phyloP scores from a whole-genome alignment of 306 rosid genomes.

The Sesbania bispinosa region DNA sequence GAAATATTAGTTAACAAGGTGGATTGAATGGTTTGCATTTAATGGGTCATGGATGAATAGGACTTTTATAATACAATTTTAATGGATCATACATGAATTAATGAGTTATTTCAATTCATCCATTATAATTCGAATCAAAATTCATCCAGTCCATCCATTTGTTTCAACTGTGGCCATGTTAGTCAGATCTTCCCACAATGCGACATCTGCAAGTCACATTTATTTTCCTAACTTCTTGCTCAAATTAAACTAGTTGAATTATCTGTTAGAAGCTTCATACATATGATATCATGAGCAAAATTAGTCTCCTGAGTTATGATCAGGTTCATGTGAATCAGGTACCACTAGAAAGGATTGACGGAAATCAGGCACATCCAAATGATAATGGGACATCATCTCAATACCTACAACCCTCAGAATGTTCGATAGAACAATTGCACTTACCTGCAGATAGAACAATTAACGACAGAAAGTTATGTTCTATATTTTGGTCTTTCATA shows the following conservation, averaged over 20 bases:
- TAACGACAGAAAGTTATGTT: not conserved
- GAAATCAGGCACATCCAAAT: slow-evolving; percentile 21
- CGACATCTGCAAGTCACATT: not conserved
- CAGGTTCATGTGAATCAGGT: slow-evolving; percentile 6
- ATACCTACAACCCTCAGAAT: slow-evolving; percentile 30
- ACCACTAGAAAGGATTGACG: slow-evolving; percentile 40
- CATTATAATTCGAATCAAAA: too few species aligned
- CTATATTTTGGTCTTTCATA: not conserved
- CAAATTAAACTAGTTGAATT: not conserved
- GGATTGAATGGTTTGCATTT: too few species aligned
- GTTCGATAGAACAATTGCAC: slow-evolving; percentile 22
- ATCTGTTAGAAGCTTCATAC: not conserved
- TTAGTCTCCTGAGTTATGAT: not conserved
- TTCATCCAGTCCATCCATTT: too few species aligned
- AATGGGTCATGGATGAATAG: too few species aligned
- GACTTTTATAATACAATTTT: too few species aligned
- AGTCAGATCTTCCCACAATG: not conserved
- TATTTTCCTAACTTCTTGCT: not conserved
- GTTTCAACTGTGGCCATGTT: not conserved
- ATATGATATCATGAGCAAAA: not conserved
- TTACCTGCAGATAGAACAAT: slow-evolving; percentile 53
- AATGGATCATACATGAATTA: too few species aligned
- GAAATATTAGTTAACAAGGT: too few species aligned
- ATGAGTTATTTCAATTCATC: too few species aligned
- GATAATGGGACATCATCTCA: slow-evolving; percentile 22